Base-by-base conservation (phyloP, 257 asterid genomes). In the Craterostigma plantagineum region DNA sequence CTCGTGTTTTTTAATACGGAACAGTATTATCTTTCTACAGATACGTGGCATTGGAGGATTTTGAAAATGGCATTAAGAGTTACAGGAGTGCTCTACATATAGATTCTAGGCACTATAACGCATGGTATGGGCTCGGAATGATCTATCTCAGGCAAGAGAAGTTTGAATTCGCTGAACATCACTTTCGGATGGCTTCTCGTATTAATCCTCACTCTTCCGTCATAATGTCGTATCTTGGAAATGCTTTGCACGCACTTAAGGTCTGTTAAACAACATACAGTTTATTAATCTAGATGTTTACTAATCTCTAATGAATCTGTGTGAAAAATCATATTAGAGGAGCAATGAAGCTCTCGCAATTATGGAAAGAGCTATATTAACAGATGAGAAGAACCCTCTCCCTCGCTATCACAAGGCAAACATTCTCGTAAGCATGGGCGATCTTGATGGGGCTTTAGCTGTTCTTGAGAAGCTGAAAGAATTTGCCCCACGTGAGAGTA, bases 101-200 rank as follows among this genome's bases (percentile, higher is more conserved):
- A 55, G 95, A 83, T 65, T 50, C 81, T 43, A 67, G 95, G 43
- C 98, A 90, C 73, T 90, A 90, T 58, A 90, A 90, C 62, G 95
- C 98, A 41, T 90, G 95, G 98, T 68, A 90, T 60, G 98, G 98
- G 48, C 87, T 90, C 63, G 95, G 98, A 55, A 83, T 90, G 95
- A 64, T 90, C 45, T 90, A 79, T 55, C 90, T 83, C 48, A 70
- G 92, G 35, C 95, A 83, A 58, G 98, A 90, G 66, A 90, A 90
- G 70, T 67, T 79, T 49, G 92, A 70, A 54, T 83, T 90, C 61
- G 68, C 98, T 13, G 93, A 87, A 72, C 93, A 87, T 68, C 91
- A 82, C 61, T 87, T 87, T 49, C 75, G 91, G 35, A 63, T 70
- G 87, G 98, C 95, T 51, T 73, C 63, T 63, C 79, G 66, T 57